Base-by-base conservation (phyloP, 768 basidiomycete species). In the Boletus rufocinnamomeus region DNA sequence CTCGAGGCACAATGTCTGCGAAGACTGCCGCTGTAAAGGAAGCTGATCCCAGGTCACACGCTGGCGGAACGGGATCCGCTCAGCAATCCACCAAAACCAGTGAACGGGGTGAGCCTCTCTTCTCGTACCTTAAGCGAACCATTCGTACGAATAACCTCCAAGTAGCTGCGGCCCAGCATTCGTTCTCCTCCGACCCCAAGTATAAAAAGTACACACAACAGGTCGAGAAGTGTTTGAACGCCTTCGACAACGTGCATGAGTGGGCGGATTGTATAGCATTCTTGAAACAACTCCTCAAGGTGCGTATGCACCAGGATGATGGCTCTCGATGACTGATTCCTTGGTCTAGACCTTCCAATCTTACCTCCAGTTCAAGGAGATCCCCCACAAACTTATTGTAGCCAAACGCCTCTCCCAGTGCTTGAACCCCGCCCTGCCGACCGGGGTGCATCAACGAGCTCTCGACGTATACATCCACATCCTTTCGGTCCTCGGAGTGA, bases 221-320 rank as follows among this genome's bases (percentile, higher is more conserved):
- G 66, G 92, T 99, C 49, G 97, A 99, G 71, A 89, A 89, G 75
- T 93, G 91, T 65, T 80, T 99, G 48, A 89, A 87, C 60, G 88
- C 93, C 2, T 98, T 99, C 68, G 95, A 97, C 69, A 92, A 86
- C 68, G 93, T 97, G 58, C 93, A 96, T 57, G 97, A 99, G 77
- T 99, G 97, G 97, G 95, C 97, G 59, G 97, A 99, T 77, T 98
- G 95, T 72, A 98, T 97, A 69, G 89, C 95, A 41, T 99, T 98
- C 76, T 74, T 99, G 72, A 95, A 95, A 70, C 90, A 95, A 64
- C 75, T 97, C 59, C 83, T 96, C 59, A 97, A 97, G 82, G 94
- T 92, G 66, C 45, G 72, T 63, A 43, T 25, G 32, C 34, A 34
- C 50, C 37, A 35, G 4, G 34, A 43, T 45, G 17, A 45, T 35